Base-by-base conservation (phyloP, 2,329 filamentous ascomycete species). In the Pyrenophora seminiperda region DNA sequence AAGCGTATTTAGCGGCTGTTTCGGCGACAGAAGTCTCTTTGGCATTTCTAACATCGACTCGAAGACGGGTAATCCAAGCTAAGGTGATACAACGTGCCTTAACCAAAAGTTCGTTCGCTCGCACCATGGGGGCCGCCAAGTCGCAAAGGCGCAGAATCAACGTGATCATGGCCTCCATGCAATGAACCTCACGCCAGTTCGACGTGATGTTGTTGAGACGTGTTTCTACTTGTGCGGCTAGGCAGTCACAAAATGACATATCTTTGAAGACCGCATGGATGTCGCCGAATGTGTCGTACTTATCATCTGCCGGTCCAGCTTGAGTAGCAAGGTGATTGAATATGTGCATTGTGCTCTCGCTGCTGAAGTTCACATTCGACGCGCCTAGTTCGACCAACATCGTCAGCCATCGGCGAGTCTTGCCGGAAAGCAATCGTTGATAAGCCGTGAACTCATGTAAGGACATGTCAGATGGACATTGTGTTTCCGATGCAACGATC, bases 331-430 rank as follows among this genome's bases (percentile, higher is more conserved):
- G 71, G 9, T 81, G 79, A 3, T 71, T 70, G 3, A 88, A 62
- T 0, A 87, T 57, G 0, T 72, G 46, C 9, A 75, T 72, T 0
- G 80, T 80, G 1, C 76, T 73, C 34, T 81, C 75, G 1, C 75
- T 78, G 40, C 79, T 81, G 54, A 88, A 81, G 55, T 88, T 86
- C 3, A 89, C 41, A 50, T 17, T 80, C 73, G 79, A 76, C 0
- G 77, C 75, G 0, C 73, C 79, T 3, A 83, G 63, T 51, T 83
- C 79, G 0, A 74, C 45, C 0, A 81, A 61, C 1, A 83, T 72
- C 1, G 74, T 72, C 2, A 70, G 61, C 78, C 80, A 81, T 6
- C 79, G 73, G 1, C 77, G 68, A 4, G 66, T 55, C 9, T 69
- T 71, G 0, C 80, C 81, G 0, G 76, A 73, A 1, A 80, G 59